phyloP scores from a whole-genome alignment of 1,284 basidiomycete species.

The Takashimella tepidaria region DNA sequence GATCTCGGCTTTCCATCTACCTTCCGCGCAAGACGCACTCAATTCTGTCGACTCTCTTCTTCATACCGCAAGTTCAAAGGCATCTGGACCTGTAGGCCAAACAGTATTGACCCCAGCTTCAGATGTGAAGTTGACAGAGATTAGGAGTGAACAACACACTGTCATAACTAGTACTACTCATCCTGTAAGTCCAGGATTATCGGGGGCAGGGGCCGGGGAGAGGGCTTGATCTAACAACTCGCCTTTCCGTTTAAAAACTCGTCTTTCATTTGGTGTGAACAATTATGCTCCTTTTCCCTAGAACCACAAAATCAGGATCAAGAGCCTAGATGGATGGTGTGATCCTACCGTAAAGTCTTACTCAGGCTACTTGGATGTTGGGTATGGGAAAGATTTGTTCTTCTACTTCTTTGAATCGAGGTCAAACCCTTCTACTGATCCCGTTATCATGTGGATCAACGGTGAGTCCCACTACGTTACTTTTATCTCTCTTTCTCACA shows the following conservation, averaged over 20 bases:
- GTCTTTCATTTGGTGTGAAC: background rate
- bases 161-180: constrained; percentile 26
- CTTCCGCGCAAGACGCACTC: constrained; percentile 28
- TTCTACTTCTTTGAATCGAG: constrained; percentile 83
- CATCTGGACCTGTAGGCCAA: too few species aligned
- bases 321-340: constrained; percentile 47
- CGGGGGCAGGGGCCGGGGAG: too few species aligned
- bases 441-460: constrained; percentile 49
- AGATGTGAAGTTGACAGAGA: constrained; percentile 29
- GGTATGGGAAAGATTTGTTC: constrained; percentile 66
- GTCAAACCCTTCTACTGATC: constrained; percentile 57
- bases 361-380: constrained; percentile 56
- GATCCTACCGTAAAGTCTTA: constrained; percentile 44
- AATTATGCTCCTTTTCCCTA: constrained; percentile 4
- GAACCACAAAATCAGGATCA: constrained; percentile 45
- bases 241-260: background rate
- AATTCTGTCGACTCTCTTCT: constrained; percentile 26
- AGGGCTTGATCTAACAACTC: too few species aligned
- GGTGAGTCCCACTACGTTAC: too few species aligned
- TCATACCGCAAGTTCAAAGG: too few species aligned
- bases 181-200: constrained; percentile 24
- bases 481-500: too few species aligned
- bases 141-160: constrained; percentile 25
- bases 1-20: constrained; percentile 21
- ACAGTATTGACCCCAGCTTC: constrained; percentile 24